Conservation (phyloP, 169 alveolate genomes). For the Cryptosporidium ryanae region DNA sequence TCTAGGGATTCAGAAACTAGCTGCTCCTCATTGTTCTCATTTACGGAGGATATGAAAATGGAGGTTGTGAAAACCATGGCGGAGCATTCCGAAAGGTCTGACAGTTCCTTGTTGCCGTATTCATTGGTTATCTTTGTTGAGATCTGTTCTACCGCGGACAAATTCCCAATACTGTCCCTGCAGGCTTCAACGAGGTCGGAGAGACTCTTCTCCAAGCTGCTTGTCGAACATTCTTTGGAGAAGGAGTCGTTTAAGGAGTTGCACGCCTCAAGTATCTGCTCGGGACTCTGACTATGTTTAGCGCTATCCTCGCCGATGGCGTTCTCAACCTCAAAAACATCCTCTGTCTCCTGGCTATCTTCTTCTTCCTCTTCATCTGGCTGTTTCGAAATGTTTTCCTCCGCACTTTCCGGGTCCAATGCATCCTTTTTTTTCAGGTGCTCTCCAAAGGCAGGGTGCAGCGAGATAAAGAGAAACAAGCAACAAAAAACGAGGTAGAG, state of each 20-base stretch:
- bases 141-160: neutral
- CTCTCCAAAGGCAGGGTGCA: neutral
- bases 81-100: conserved; percentile 17
- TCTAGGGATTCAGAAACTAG: conserved; percentile 29
- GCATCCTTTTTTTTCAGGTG: neutral
- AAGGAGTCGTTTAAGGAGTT: conserved; percentile 36
- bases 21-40: neutral
- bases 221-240: conserved; percentile 8
- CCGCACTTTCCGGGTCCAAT: neutral
- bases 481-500: neutral
- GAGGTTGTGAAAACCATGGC: conserved; percentile 32
- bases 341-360: neutral
- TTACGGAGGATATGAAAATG: conserved; percentile 8
- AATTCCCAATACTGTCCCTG: neutral
- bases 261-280: conserved; percentile 49
- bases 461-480: neutral
- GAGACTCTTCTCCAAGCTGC: neutral
- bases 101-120: neutral
- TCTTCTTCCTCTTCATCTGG: neutral
- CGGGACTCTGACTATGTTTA: neutral
- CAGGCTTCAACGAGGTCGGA: conserved; percentile 4
- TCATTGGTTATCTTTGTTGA: neutral
- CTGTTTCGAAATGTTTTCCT: neutral
- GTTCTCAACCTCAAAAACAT: conserved; percentile 10
- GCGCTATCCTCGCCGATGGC: neutral